These are phyloP conservation scores for Picochlorum sp. DNA, from an alignment of 139 green algal species.

Conservation along the genomic window DNA sequence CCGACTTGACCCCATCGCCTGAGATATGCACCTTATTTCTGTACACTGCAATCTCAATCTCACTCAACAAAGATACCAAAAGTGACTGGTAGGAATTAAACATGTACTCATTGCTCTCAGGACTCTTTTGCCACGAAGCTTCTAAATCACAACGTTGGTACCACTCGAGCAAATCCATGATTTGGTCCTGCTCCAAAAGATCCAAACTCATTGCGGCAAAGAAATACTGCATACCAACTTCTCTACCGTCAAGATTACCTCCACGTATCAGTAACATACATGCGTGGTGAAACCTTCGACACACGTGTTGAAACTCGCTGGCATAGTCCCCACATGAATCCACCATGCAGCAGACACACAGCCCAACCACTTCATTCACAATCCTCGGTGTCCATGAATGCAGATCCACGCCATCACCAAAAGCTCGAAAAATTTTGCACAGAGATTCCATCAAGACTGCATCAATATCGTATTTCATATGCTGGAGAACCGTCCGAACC, in stretches of 20 bases:
- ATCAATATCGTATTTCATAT: not conserved
- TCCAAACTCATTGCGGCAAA: not conserved
- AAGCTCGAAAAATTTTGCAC: not conserved
- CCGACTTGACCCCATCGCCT: no score
- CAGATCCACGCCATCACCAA: not conserved
- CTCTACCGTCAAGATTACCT: not conserved
- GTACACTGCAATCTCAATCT: no score
- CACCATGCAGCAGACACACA: not conserved
- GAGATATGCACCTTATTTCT: no score
- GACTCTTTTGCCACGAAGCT: no score
- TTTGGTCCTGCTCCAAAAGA: not conserved
- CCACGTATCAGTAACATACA: not conserved
- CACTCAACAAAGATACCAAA: no score
- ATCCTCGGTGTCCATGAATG: no score
- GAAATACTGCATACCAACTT: not conserved
- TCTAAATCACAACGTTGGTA: not conserved
- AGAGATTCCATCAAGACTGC: not conserved
- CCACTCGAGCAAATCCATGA: not conserved
- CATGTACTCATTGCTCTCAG: no score
- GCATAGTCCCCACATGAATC: not conserved
- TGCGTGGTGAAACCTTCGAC: not conserved
- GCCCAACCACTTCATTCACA: no score
- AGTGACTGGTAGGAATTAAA: no score
- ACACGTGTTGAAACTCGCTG: not conserved
- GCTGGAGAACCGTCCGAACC: not conserved